Conservation (phyloP, 768 basidiomycete genomes). For the Tricholoma saponaceum region DNA sequence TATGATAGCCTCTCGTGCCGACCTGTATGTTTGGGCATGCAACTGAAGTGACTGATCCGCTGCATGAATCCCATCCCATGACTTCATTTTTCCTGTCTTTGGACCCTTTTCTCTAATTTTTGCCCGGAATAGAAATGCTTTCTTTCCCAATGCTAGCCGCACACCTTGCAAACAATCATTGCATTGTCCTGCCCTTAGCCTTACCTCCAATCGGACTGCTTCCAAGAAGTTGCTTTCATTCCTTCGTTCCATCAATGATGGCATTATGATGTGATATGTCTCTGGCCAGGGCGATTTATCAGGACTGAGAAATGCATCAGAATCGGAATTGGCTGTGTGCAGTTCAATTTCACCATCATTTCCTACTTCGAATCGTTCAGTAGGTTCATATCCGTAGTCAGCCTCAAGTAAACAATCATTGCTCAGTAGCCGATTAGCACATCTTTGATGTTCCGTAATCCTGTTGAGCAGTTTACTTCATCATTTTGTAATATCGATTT, state of each 20-base stretch:
- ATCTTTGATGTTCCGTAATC: too few species aligned
- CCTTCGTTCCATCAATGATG: neutral
- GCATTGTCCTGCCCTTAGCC: neutral
- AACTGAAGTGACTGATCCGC: too few species aligned
- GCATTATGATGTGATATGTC: neutral
- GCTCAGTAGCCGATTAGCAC: too few species aligned
- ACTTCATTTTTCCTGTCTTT: neutral
- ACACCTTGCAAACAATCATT: neutral
- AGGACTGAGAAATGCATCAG: neutral
- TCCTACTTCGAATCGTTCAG: too few species aligned
- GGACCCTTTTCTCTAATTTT: neutral
- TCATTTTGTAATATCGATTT: too few species aligned
- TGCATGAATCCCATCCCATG: neutral
- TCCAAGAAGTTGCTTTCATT: neutral
- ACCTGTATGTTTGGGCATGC: too few species aligned
- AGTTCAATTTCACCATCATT: neutral
- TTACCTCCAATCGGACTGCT: neutral
- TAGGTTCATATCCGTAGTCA: neutral
- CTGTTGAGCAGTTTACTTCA: too few species aligned
- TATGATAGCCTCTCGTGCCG: too few species aligned
- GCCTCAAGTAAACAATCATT: neutral
- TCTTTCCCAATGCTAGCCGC: neutral
- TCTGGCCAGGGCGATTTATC: neutral
- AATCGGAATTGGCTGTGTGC: neutral
- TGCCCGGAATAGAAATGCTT: neutral